Base-by-base conservation (phyloP, 176 grass and related monocot genomes). In the Avena atlantica region DNA sequence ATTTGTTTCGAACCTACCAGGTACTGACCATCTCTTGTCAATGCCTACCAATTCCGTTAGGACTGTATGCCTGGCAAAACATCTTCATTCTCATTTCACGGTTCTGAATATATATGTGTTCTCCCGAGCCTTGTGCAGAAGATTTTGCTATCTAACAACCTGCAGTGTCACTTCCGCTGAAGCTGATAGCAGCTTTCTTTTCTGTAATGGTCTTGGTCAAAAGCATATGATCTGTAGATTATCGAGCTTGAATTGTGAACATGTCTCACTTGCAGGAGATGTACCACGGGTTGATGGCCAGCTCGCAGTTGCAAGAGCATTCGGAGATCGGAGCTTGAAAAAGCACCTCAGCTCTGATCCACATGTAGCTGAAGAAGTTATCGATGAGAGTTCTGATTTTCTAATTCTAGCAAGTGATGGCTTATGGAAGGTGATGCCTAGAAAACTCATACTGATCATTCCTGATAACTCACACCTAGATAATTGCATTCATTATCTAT, bases 391-490 rank as follows among this genome's bases (percentile, higher is more conserved):
- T 70, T 81, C 74, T 2, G 92, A 99, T 51, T 91, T 91, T 34
- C 62, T 99, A 81, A 99, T 99, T 88, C 94, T 99, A 78, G 97
- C 97, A 81, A 99, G 97, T 72, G 97, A 99, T 62, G 97, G 97
- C 20, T 89, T 99, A 48, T 99, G 97, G 97, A 99, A 99, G 97
- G 97, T 99, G 85, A 91, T 78, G 20, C 23, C 36, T 83, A 45
- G n/a, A 69, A 72, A 72, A 50, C 29, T 88, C 44, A 53, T 70
- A 63, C 52, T 57, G 14, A 64, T 62, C 23, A 25, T 89, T 29
- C 16, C 9, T 79, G 55, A 84, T 45, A 36, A 27, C 77, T 83
- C 56, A 57, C 19, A 61, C 23, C 64, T 20, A 20, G 49, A 64
- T 84, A 25, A 25, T 49, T 84, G 66, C 29, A 65, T 64, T 79